These are phyloP conservation scores for Allium fistulosum DNA, from an alignment of 106 monocot species.

Conservation along the genomic window DNA sequence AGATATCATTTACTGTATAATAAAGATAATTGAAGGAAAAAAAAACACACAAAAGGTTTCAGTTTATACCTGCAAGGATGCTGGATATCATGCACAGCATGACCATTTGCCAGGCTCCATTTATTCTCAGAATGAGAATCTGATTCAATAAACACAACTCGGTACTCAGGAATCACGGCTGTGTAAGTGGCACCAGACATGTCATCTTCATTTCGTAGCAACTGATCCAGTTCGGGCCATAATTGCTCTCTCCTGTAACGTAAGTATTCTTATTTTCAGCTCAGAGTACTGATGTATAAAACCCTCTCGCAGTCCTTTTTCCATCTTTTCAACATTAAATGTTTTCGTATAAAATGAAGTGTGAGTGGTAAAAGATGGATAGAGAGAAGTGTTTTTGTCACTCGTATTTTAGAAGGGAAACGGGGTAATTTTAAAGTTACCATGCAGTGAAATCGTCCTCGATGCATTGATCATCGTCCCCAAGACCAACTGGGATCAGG, in stretches of 20 bases:
- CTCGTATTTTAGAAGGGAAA: no score
- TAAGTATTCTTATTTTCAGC: not conserved
- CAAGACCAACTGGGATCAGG: conserved; percentile 63
- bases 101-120: conserved; percentile 80
- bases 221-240: conserved; percentile 84
- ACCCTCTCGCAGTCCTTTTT: not conserved
- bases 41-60: not conserved
- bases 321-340: not conserved
- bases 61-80: conserved; percentile 67
- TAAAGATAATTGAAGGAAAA: not conserved
- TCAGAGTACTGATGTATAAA: conserved; percentile 4
- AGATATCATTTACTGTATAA: not conserved
- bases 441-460: conserved; percentile 94
- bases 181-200: conserved; percentile 46
- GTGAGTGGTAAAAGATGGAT: not conserved
- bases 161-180: conserved; percentile 80
- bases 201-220: conserved; percentile 75
- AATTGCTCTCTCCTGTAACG: conserved; percentile 78
- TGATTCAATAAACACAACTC: conserved; percentile 50
- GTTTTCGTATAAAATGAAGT: conserved; percentile 2
- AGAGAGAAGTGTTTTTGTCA: no score
- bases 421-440: conserved; percentile 19
- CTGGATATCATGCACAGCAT: conserved; percentile 64
- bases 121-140: conserved; percentile 32
- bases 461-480: conserved; percentile 95